Base-by-base conservation (phyloP, 371 early-diverging fungal species). In the Rhizopus microsporus region DNA sequence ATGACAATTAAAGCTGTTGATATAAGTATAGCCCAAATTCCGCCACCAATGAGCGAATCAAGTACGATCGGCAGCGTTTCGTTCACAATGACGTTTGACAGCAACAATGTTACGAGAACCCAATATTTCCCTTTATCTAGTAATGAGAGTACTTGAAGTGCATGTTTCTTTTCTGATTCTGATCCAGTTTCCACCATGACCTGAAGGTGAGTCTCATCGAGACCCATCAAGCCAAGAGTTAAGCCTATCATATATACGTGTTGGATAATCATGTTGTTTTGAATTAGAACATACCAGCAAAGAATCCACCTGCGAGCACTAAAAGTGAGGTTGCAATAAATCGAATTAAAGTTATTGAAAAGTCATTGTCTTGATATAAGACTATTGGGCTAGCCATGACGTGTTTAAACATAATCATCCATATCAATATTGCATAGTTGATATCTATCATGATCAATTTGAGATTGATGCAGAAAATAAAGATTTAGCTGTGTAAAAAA, bases 61-160 rank as follows among this genome's bases (percentile, higher is more conserved):
- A 93, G 75, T 54, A 98, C 83, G 47, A 97, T 92, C 2, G 98
- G 98, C 51, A 98, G 72, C 1, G 96, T 91, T 70, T 96, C 96
- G 74, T 96, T 96, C 46, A 96, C 84, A 15, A 98, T 78, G 9
- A 93, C 93, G 71, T 96, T 98, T 7, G 91, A 86, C 13, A 98
- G 69, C 39, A 98, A 65, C 35, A 98, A 71, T 3, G 97, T 95
- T 0, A 94, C 93, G 2, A 94, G 74, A 7, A 94, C 86, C 87
- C 91, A 86, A 59, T 93, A 92, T 48, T 84, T 82, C 59, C 91
- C 88, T 54, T 85, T 84, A 39, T 81, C 68, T 23, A 92, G 60
- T 48, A 93, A 76, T 17, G 78, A 85, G 57, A 78, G 74, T n/a
- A 94, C 90, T 43, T 76, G 78, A 29, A 65, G 80, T 3, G 93